Evolutionary conservation across 2,329 filamentous ascomycete genomes (phyloP).

Genomic region (Beauveria sp.): DNA sequence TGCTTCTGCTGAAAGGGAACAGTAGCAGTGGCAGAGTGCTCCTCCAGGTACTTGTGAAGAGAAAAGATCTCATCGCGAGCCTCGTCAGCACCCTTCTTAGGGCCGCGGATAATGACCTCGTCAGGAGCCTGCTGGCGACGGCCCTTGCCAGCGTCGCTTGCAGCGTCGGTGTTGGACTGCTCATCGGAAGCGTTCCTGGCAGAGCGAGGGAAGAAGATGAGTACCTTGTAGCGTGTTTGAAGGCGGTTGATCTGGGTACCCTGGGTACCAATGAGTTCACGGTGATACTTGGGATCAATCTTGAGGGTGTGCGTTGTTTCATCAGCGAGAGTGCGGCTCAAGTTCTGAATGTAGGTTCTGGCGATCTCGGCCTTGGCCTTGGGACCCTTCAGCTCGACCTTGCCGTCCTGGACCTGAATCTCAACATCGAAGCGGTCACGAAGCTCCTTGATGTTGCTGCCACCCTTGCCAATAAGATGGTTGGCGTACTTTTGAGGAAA

Average conservation of each 20-base stretch:
- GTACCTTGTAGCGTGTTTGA: conserved; percentile 86
- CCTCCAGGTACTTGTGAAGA: conserved; percentile 80
- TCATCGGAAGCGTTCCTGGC: conserved; percentile 60
- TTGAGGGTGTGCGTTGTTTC: conserved; percentile 82
- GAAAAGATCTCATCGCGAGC: conserved; percentile 87
- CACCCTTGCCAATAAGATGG: conserved; percentile 65
- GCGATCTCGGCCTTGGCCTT: conserved; percentile 88
- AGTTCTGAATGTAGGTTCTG: conserved; percentile 69
- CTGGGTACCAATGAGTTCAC: conserved; percentile 83
- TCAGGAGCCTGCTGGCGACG: conserved; percentile 71
- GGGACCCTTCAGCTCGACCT: conserved; percentile 91
- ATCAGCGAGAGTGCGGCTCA: conserved; percentile 80
- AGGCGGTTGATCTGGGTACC: conserved; percentile 86
- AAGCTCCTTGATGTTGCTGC: conserved; percentile 58
- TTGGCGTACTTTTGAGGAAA: conserved; percentile 95
- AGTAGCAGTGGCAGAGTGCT: conserved; percentile 73
- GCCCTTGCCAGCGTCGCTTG: conserved; percentile 58
- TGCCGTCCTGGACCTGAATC: conserved; percentile 87
- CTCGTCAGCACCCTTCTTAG: conserved; percentile 85
- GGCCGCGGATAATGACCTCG: conserved; percentile 85
- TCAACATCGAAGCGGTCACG: conserved; percentile 62
- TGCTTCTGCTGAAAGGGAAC: conserved; percentile 87
- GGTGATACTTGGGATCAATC: conserved; percentile 88
- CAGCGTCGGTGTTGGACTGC: conserved; percentile 58
- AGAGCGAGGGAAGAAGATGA: conserved; percentile 82